phyloP scores from a whole-genome alignment of 495 filamentous ascomycete genomes.

The Neurospora tetrasperma region DNA sequence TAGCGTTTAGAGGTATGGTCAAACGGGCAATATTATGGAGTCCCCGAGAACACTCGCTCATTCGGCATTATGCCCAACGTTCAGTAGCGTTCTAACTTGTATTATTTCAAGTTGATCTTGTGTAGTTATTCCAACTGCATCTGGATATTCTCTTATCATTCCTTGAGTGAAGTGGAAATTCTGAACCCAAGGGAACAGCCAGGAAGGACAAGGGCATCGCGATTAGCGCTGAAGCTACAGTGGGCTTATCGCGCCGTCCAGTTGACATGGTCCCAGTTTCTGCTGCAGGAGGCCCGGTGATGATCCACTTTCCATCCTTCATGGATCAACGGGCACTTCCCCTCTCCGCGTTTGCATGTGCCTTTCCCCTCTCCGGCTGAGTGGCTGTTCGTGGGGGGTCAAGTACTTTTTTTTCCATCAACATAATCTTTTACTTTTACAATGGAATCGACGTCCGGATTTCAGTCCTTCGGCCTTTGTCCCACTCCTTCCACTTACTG shows the following conservation, averaged over 20 bases:
- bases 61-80: background rate
- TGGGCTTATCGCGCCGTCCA: background rate
- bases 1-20: too few relatives aligned
- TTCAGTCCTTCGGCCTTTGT: background rate
- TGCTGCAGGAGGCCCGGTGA: background rate
- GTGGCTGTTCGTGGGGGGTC: background rate
- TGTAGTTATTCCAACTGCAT: too few relatives aligned
- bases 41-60: background rate
- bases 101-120: too few relatives aligned
- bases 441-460: background rate
- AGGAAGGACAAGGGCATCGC: background rate
- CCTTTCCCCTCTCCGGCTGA: background rate
- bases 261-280: background rate
- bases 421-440: background rate
- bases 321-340: background rate
- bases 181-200: background rate
- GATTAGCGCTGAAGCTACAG: background rate
- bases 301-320: background rate
- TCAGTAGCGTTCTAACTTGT: background rate
- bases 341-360: background rate
- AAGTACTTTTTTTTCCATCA: background rate
- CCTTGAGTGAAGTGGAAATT: background rate
- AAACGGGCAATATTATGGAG: too few relatives aligned
- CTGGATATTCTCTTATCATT: background rate
- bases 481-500: background rate